Base-by-base conservation (phyloP, 2,329 filamentous ascomycete genomes). In the Hypoxylon sp. region DNA sequence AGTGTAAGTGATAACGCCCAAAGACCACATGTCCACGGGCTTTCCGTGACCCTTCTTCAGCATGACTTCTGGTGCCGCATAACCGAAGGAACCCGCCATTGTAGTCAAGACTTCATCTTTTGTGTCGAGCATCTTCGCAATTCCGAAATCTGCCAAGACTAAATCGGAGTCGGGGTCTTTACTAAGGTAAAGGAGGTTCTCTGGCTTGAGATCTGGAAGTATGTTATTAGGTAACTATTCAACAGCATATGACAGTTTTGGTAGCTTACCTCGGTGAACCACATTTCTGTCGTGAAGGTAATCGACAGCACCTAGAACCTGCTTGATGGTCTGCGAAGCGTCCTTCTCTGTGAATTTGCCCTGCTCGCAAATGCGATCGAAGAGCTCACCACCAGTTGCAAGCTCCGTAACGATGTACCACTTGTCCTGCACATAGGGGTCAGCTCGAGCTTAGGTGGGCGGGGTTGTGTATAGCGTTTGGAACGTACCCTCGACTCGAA, bases 331-430 rank as follows among this genome's bases (percentile, higher is more conserved):
- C 73, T 94, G 88, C 13, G 92, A 93, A 8, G 91, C 92, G 75
- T 99, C 94, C 76, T 96, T 97, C 72, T 99, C 94, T 9, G 94
- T 99, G 75, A 97, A 99, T 71, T 91, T 96, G 65, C 94, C 95
- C 73, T 95, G 90, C 69, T 97, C 92, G 76, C 94, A 99, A 65
- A 99, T 99, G 48, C 95, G 88, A 69, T 99, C 94, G 73, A 99
- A 99, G 58, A 99, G 77, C 76, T 99, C 94, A 71, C 94, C 94
- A 62, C 94, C 94, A 0, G 90, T 96, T 30, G 94, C 94, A 47
- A 99, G 81, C 73, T 99, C 89, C 21, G 94, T 99, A 64, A 99
- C 92, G 63, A 99, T 97, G 73, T 99, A 99, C 78, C 96, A 99
- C 78, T 99, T 99, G 79, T 99, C 94, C 91, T 96, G 64, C 20